Percentiles rank a stretch among this genome's conserved stretches.
phyloP scores from a whole-genome alignment of 2,329 filamentous ascomycete genomes.

The Claviceps monticola region DNA sequence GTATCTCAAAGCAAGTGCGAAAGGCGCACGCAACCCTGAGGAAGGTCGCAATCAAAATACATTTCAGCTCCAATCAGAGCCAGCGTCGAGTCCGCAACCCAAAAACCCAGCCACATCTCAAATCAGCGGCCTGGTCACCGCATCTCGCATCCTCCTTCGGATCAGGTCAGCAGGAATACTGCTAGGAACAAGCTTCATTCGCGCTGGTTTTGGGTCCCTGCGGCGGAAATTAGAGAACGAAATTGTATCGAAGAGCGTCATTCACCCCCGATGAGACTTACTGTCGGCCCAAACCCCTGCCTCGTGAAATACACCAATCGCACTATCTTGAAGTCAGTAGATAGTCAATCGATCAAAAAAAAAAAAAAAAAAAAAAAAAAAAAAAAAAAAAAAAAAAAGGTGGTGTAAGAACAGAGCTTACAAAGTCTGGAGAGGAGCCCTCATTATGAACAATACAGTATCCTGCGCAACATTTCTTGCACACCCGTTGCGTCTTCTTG shows the following conservation, averaged over 20 bases:
- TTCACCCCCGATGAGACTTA: constrained; percentile 4
- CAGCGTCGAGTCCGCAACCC: too few species aligned
- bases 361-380: not conserved
- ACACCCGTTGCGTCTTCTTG: constrained; percentile 53
- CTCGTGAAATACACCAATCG: constrained; percentile 26
- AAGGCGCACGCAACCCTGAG: not conserved
- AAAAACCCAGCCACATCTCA: not conserved
- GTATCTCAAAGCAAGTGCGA: not conserved
- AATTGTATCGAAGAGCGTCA: not conserved
- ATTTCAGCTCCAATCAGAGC: too few species aligned
- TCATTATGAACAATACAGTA: constrained; percentile 80
- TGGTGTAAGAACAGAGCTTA: constrained; percentile 21
- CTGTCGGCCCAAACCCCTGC: constrained; percentile 19
- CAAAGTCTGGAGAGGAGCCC: constrained; percentile 53
- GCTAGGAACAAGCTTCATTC: not conserved
- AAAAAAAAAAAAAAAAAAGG: not conserved
- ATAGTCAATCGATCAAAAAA: not conserved
- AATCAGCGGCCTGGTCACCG: constrained; percentile 5
- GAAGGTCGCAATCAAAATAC: not conserved
- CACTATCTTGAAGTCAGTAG: constrained; percentile 25
- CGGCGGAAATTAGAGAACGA: not conserved
- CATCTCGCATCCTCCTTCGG: constrained; percentile 6
- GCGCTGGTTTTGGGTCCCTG: constrained; percentile 3
- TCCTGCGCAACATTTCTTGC: constrained; percentile 58
- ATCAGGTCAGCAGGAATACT: constrained; percentile 3